Evolutionary conservation across 805 yeast genomes (phyloP).

Genomic region (Candida ponderosae): DNA sequence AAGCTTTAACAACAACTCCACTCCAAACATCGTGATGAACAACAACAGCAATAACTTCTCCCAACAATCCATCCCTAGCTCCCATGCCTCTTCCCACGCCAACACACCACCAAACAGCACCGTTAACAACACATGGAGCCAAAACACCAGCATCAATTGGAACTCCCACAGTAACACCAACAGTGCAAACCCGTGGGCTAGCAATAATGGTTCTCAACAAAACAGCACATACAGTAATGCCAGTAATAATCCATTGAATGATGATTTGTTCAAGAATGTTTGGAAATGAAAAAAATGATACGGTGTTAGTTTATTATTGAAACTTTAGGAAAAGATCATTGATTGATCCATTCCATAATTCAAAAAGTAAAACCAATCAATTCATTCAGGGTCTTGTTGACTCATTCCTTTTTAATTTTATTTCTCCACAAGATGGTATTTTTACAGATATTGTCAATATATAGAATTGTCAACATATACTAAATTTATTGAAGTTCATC

Average conservation of each 20-base stretch:
- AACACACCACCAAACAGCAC: conserved; percentile 2
- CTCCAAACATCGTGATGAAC: conserved; percentile 12
- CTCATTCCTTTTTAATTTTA: too few relatives aligned
- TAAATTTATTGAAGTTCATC: too few relatives aligned
- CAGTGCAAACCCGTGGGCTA: conserved; percentile 6
- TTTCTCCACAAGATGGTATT: too few relatives aligned
- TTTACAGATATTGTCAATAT: too few relatives aligned
- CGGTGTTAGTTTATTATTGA: too few relatives aligned
- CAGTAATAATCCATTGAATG: conserved; percentile 34
- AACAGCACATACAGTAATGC: conserved; percentile 2
- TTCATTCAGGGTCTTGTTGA: too few relatives aligned
- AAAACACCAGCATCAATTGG: conserved; percentile 13
- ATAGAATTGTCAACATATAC: too few relatives aligned
- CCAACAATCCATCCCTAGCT: conserved; percentile 2
- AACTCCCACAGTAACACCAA: conserved; percentile 3
- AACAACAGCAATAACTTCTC: conserved; percentile 1
- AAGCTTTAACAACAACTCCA: conserved; percentile 10
- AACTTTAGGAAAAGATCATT: too few relatives aligned
- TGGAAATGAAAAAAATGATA: conserved; percentile 52
- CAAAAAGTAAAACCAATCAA: too few relatives aligned
- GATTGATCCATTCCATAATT: too few relatives aligned
- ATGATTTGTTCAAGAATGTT: conserved; percentile 62
- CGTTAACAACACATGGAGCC: conserved; percentile 30
- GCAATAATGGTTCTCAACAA: conserved; percentile 6
- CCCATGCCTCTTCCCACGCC: conserved; percentile 1